Base-by-base conservation (phyloP, 495 filamentous ascomycete genomes). In the Penicillium herquei region DNA sequence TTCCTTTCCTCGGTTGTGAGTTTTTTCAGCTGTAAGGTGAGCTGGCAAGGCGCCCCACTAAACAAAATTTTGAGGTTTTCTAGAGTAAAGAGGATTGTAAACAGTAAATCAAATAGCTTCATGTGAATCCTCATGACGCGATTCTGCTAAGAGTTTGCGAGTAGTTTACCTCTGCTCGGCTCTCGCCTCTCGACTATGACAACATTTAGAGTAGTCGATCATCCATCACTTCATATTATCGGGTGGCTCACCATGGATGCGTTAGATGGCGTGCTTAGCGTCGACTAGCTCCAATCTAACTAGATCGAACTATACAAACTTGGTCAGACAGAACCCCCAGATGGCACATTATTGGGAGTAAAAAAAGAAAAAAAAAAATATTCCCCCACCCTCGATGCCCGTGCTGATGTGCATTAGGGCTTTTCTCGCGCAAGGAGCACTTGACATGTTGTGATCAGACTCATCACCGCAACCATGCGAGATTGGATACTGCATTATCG, bases 391-490 rank as follows among this genome's bases (percentile, higher is more conserved):
- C 12, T 33, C 26, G 9, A 34, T 35, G 7, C 1, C 21, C 7
- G n/a, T 17, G 40, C 51, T 51, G 52, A 49, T 56, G 44, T 56
- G 60, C 49, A 57, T 41, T n/a, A 46, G 43, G 37, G 51, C 39
- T 14, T 21, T 39, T 51, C 61, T 64, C 43, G 30, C 57, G 58
- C 55, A 58, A 64, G 41, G 52, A 39, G 48, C 52, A 53, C 55
- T 52, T n/a, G 51, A 16, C 45, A 58, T 64, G 62, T 64, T 64
- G 62, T 64, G 58, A 64, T 64, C 43, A 44, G 14, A 32, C 31
- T 55, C 2, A 26, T 26, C 21, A 26, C 21, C 21, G 35, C 51
- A 54, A 50, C 49, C 56, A 59, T 51, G 57, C 48, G n/a, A 49
- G 48, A 31, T 51, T 51, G 14, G 33, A 34, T 47, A 39, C 44